Percentiles rank a stretch among this genome's conserved stretches.
These are phyloP conservation scores for Nelumbo lutea DNA, from an alignment of 164 flowering plant species.

Conservation along the genomic window DNA sequence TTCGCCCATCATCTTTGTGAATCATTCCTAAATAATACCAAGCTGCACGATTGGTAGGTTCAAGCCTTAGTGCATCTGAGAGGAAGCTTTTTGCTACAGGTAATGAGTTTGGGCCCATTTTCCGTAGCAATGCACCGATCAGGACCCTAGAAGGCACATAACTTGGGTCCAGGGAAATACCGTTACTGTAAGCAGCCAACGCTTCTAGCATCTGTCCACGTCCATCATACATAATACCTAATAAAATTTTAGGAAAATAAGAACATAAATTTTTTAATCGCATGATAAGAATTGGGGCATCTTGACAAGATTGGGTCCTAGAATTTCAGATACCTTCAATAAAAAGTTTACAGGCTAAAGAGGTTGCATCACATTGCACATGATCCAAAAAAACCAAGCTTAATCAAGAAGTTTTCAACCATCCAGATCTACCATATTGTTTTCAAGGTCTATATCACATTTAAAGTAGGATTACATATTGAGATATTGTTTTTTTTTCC, in stretches of 20 bases:
- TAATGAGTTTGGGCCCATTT: constrained; percentile 46
- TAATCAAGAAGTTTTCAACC: too few species aligned
- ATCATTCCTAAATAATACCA: constrained; percentile 82
- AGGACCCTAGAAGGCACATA: constrained; percentile 65
- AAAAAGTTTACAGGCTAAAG: too few species aligned
- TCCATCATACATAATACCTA: constrained; percentile 65
- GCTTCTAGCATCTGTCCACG: constrained; percentile 50
- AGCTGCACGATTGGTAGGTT: constrained; percentile 82
- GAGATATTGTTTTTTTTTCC: too few species aligned
- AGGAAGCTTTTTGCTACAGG: constrained; percentile 79
- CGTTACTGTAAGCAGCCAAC: constrained; percentile 43
- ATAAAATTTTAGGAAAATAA: neutral
- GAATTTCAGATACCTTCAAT: too few species aligned
- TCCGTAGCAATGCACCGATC: constrained; percentile 52
- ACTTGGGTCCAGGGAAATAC: constrained; percentile 46
- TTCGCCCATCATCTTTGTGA: constrained; percentile 72
- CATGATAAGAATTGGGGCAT: too few species aligned
- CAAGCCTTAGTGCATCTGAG: constrained; percentile 84
- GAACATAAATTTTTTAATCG: too few species aligned
- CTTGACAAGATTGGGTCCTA: too few species aligned
- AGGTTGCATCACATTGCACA: too few species aligned
- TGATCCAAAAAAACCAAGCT: too few species aligned
- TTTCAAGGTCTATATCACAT: too few species aligned
- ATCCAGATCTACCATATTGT: too few species aligned
- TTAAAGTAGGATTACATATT: too few species aligned